Evolutionary conservation across 805 yeast species (phyloP).

Genomic region (Wickerhamomyces hampshirensis): DNA sequence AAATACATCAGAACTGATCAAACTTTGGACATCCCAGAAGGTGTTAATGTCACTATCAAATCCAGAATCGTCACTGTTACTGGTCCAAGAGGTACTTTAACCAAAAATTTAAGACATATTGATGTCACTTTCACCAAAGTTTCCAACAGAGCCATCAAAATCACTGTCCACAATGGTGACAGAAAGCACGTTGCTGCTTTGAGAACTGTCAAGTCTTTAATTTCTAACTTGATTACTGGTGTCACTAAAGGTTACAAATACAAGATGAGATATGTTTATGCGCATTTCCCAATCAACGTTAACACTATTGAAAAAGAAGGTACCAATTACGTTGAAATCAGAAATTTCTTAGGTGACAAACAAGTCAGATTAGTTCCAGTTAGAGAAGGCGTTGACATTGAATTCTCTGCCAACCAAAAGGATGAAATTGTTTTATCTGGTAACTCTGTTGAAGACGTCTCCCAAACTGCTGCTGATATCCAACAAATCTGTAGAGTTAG

Average conservation of each 20-base stretch:
- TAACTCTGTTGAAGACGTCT: slow-evolving; percentile 95
- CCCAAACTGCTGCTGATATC: slow-evolving; percentile 97
- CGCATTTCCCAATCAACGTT: slow-evolving; percentile 99
- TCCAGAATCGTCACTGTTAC: slow-evolving; percentile 85
- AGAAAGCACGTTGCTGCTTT: slow-evolving; percentile 99
- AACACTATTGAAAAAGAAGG: slow-evolving; percentile 82
- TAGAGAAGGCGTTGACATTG: slow-evolving; percentile 84
- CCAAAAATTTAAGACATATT: slow-evolving; percentile 89
- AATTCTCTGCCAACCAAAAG: slow-evolving; percentile 78
- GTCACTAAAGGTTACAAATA: slow-evolving; percentile 98
- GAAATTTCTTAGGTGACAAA: slow-evolving; percentile 99
- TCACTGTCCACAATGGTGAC: slow-evolving; percentile 97
- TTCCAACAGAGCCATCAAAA: slow-evolving; percentile 66
- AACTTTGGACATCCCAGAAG: slow-evolving; percentile 82
- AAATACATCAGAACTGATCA: slow-evolving; percentile 88
- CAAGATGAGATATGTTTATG: slow-evolving; percentile 99
- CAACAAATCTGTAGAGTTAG: slow-evolving; percentile 98
- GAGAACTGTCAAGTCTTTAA: slow-evolving; percentile 96
- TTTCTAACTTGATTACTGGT: slow-evolving; percentile 94
- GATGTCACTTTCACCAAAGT: slow-evolving; percentile 89
- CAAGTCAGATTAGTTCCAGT: slow-evolving; percentile 85
- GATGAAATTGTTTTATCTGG: slow-evolving; percentile 92
- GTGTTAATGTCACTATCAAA: slow-evolving; percentile 86
- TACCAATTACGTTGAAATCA: slow-evolving; percentile 78
- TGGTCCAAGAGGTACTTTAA: slow-evolving; percentile 96